phyloP scores from a whole-genome alignment of 176 grass and related monocot species.

The Eremochloa ophiuroides region DNA sequence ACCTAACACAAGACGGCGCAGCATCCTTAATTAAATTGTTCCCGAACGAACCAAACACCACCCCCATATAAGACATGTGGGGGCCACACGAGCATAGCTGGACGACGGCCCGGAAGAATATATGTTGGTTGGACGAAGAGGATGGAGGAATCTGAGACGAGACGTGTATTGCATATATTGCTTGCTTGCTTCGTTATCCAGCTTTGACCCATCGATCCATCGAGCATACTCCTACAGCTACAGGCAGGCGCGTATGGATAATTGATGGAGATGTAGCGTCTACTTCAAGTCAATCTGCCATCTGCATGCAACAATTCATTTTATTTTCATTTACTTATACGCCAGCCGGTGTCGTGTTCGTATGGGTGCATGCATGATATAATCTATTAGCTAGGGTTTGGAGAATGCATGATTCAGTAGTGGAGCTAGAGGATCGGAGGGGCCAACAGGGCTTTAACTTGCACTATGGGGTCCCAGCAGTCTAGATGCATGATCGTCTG shows the following conservation, averaged over 20 bases:
- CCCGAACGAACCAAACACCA: too few relatives aligned
- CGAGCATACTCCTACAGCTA: too few relatives aligned
- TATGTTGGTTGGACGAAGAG: neutral
- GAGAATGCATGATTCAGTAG: constrained; percentile 16
- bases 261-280: constrained; percentile 21
- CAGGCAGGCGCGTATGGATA: neutral
- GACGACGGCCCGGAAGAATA: too few relatives aligned
- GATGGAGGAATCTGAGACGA: neutral
- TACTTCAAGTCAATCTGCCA: constrained; percentile 14
- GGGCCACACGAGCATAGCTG: too few relatives aligned
- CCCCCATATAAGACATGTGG: too few relatives aligned
- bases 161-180: neutral
- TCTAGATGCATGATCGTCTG: neutral
- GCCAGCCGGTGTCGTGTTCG: neutral
- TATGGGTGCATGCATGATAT: neutral
- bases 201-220: constrained; percentile 14
- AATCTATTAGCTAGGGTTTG: neutral
- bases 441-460: neutral
- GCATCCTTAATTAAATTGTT: too few relatives aligned
- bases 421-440: neutral
- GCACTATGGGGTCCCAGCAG: neutral
- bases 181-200: constrained; percentile 2
- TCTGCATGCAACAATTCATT: neutral
- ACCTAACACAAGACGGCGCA: too few relatives aligned
- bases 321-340: neutral